Base-by-base conservation (phyloP, 148 eudicot species). In the Spergularia marina region DNA sequence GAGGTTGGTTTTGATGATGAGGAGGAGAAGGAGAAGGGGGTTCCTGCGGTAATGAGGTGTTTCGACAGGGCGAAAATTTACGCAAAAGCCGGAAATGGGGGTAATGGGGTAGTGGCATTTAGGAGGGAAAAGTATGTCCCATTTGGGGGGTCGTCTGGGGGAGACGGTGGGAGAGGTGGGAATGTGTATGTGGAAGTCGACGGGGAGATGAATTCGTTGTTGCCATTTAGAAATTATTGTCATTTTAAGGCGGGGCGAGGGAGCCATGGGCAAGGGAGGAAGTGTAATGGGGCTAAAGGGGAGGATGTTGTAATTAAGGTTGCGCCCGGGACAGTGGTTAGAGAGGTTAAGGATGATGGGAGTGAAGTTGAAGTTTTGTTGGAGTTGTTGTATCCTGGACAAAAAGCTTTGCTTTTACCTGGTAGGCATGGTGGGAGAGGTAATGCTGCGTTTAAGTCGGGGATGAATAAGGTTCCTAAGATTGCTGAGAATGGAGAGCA, bases 371-470 rank as follows among this genome's bases (percentile, higher is more conserved):
- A 85, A 39, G 94, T 90, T 86, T 81, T 95, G 73, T 70, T 95
- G 30, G 99, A 95, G 88, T 70, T 95, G 91, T 75, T 95, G 86
- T 70, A 82, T 79, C 88, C 90, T 0, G 96, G 99, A 20, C 91
- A 95, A 80, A 89, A 80, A 84, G 99, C 94, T 2, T 77, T 95
- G 87, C 68, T 95, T 74, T 83, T 95, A 84, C 88, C 87, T 0
- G 99, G 99, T 20, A 97, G 97, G 15, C 88, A 91, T 81, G 96
- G 99, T 66, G 99, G 99, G 30, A 85, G 99, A 82, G 97, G 99
- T 13, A 95, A 95, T 81, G 90, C 91, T 7, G 89, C 99, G 55
- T 95, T 95, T 78, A 95, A 95, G 79, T 84, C 99, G 3, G 97
- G 97, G 65, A 60, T 74, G 67, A 95, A 92, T 80, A 92, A 85